These are phyloP conservation scores for Magnolia changhungtana DNA, from an alignment of 164 flowering plant genomes.

Conservation along the genomic window DNA sequence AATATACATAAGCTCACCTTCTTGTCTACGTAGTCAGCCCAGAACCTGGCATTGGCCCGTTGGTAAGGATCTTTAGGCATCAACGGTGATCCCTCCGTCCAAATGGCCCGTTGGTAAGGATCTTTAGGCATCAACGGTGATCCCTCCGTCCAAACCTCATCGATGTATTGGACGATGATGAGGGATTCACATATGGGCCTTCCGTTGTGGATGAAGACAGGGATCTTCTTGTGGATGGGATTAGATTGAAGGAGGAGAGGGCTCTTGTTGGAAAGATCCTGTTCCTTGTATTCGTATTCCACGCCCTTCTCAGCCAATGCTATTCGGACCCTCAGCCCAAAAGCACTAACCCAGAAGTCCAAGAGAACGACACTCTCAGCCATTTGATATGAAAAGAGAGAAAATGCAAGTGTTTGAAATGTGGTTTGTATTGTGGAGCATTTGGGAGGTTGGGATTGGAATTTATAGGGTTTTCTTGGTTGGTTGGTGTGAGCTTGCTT, in stretches of 20 bases:
- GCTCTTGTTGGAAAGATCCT: conserved; percentile 2
- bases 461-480: too few relatives aligned
- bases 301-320: conserved; percentile 23
- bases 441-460: neutral
- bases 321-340: conserved; percentile 29
- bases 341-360: conserved; percentile 21
- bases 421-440: neutral
- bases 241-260: conserved; percentile 17
- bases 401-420: neutral
- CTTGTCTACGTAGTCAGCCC: conserved; percentile 20
- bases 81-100: too few relatives aligned
- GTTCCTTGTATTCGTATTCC: conserved; percentile 6
- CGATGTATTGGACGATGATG: conserved; percentile 19
- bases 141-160: conserved; percentile 1
- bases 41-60: conserved; percentile 17
- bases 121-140: conserved; percentile 11
- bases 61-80: conserved; percentile 18
- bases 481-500: too few relatives aligned
- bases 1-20: conserved; percentile 7
- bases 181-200: conserved; percentile 22
- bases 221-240: conserved; percentile 23
- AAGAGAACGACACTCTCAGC: conserved; percentile 21
- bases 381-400: conserved; percentile 8
- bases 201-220: conserved; percentile 21
- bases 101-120: conserved; percentile 14